Evolutionary conservation across 148 eudicot species (phyloP), one percentile per base, ranked within the genome.

Genomic region (Agrostemma githago): DNA sequence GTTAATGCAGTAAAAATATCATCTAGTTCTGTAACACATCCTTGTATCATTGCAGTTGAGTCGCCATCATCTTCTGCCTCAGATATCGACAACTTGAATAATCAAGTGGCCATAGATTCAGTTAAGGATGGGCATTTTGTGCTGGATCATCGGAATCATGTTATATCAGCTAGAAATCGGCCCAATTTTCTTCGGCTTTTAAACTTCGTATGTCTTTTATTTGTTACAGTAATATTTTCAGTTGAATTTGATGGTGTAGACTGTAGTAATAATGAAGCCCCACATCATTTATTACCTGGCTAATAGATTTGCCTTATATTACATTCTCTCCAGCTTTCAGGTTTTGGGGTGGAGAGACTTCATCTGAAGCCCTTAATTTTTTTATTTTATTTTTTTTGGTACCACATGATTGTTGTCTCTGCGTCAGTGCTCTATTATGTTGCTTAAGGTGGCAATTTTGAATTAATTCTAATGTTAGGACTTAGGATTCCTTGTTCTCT

Each of bases 11-110:
- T 14, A 8, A 53, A 62, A 39, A 38, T 39, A 46, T 34, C 4
- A 15, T 46, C 64, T 3, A 21, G 34, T 66, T 10, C 17, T 57
- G 6, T 26, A 54, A 62, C 10, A 64, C 62, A 2, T 68, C 26
- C 3, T 26, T 38, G 3, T 53, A 12, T 40, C 40, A 7, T 72
- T 69, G 62, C 80, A 85, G 88, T 71, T 41, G 86, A 83, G 53
- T 85, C 88, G 66, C 88, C 88, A 46, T 85, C 88, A 65, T 83
- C 88, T 40, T 83, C 86, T 39, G 88, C 88, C 70, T 85, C 88
- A 16, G 86, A 80, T 81, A 74, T 85, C 20, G 88, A 85, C 73
- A 85, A 83, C 75, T 76, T 85, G 40, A 83, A 78, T 62, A 75
- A 83, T 81, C 84, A 78, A 62, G 76, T 74, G 37, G 72, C 72